A percentile compares a stretch with the other conserved stretches of the same genome.
phyloP scores from a whole-genome alignment of 768 basidiomycete species.

The Rhodotorula paludigena region DNA sequence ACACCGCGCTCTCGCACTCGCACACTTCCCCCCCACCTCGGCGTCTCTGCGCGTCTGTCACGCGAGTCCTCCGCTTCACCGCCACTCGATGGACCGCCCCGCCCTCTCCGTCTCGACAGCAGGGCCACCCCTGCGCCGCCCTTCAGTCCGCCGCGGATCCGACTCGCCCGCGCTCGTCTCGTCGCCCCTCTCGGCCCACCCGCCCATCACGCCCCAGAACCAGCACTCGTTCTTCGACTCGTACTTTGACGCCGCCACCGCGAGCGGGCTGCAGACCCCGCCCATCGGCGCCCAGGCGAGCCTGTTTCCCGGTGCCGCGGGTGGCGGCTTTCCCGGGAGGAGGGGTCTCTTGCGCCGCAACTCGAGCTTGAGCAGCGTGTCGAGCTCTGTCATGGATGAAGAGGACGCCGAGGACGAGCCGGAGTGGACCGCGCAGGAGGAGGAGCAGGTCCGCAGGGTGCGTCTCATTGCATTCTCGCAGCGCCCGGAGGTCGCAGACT shows the following conservation, averaged over 20 bases:
- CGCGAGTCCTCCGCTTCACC: too few species aligned
- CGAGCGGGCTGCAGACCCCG: slow-evolving; percentile 1
- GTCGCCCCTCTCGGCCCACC: slow-evolving; percentile 1
- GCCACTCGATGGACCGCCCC: too few species aligned
- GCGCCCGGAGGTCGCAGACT: too few species aligned
- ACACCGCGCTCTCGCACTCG: too few species aligned
- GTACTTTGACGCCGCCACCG: slow-evolving; percentile 7
- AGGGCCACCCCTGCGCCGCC: too few species aligned
- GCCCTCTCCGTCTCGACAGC: too few species aligned
- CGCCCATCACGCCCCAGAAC: slow-evolving; percentile 25
- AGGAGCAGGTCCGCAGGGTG: slow-evolving; percentile 19
- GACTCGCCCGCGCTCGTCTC: neutral
- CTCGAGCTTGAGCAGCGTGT: slow-evolving; percentile 27
- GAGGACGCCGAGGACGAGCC: slow-evolving; percentile 32
- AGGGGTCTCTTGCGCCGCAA: slow-evolving; percentile 19
- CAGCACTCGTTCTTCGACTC: slow-evolving; percentile 10
- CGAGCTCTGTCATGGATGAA: slow-evolving; percentile 20
- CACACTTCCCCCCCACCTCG: too few species aligned
- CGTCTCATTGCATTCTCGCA: neutral
- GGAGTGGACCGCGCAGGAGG: slow-evolving; percentile 27
- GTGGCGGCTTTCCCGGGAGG: slow-evolving; percentile 8
- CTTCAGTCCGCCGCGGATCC: too few species aligned
- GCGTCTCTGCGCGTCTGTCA: too few species aligned
- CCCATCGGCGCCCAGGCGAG: neutral
- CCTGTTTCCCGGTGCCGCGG: neutral